A percentile compares a stretch with the other conserved stretches of the same genome.
phyloP scores from a whole-genome alignment of 2,329 filamentous ascomycete species.

The Thielaviopsis cerberus region DNA sequence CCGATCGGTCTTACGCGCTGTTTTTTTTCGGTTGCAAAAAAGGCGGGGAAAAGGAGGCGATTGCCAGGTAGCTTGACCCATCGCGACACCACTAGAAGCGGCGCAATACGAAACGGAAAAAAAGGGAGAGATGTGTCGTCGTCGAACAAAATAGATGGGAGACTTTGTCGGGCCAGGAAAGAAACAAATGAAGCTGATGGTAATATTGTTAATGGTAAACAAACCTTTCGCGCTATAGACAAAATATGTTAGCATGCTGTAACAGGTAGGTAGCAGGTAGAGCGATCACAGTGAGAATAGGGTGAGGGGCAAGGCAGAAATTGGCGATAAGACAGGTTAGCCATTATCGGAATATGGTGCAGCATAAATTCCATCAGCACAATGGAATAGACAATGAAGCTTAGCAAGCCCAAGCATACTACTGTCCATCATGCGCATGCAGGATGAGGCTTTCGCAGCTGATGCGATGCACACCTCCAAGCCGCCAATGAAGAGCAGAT shows the following conservation, averaged over 20 bases:
- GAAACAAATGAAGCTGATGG: conserved; percentile 4
- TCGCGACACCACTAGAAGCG: conserved; percentile 1
- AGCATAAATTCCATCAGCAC: neutral
- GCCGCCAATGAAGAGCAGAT: neutral
- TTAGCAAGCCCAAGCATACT: neutral
- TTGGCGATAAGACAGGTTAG: neutral
- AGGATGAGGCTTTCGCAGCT: neutral
- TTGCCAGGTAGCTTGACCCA: conserved; percentile 1
- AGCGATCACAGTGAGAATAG: neutral
- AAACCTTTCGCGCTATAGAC: conserved; percentile 11
- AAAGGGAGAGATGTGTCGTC: neutral
- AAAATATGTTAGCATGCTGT: conserved; percentile 3
- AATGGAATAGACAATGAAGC: neutral
- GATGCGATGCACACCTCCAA: neutral
- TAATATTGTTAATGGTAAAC: neutral
- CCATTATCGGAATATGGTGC: neutral
- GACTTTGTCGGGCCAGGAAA: conserved; percentile 2
- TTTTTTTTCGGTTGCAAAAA: neutral
- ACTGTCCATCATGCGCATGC: neutral
- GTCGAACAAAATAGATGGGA: neutral
- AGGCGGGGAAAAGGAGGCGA: conserved; percentile 5
- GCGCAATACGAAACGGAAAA: neutral
- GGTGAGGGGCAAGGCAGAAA: neutral
- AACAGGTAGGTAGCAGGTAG: neutral
- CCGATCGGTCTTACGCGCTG: neutral